Evolutionary conservation across 345 rosid genomes (phyloP).

Genomic region (Crucihimalaya himalaica): DNA sequence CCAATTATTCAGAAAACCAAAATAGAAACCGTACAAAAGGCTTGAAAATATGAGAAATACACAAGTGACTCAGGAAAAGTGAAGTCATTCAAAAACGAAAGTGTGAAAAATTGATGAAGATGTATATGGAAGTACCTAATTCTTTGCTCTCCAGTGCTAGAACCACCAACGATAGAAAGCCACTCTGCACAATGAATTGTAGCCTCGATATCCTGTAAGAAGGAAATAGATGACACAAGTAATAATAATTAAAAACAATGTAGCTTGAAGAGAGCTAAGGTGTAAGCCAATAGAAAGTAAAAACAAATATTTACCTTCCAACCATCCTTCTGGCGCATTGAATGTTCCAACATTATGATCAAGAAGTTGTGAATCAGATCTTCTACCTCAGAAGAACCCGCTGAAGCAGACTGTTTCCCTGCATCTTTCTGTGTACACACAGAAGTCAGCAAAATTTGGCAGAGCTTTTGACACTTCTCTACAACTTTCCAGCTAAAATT

Average conservation of each 20-base stretch:
- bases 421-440: slow-evolving; percentile 69
- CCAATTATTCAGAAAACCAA: slow-evolving; percentile 18
- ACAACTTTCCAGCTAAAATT: slow-evolving; percentile 21
- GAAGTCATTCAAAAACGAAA: slow-evolving; percentile 6
- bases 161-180: slow-evolving; percentile 98
- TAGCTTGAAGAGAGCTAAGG: slow-evolving; percentile 10
- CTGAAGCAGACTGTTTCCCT: slow-evolving; percentile 50
- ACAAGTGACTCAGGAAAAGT: slow-evolving; percentile 8
- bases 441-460: slow-evolving; percentile 31
- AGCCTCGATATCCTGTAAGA: slow-evolving; percentile 95
- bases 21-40: slow-evolving; percentile 18
- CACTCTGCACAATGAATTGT: slow-evolving; percentile 99
- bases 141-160: slow-evolving; percentile 95
- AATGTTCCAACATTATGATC: slow-evolving; percentile 91
- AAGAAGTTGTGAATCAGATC: slow-evolving; percentile 91
- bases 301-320: slow-evolving; percentile 71
- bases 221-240: slow-evolving; percentile 30
- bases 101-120: slow-evolving; percentile 13
- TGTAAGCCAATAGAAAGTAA: slow-evolving; percentile 5
- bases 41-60: slow-evolving; percentile 13
- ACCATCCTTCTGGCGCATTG: slow-evolving; percentile 99
- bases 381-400: slow-evolving; percentile 74
- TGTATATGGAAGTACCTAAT: slow-evolving; percentile 58
- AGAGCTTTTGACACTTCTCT: slow-evolving; percentile 23
- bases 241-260: slow-evolving; percentile 24